Evolutionary conservation across 768 basidiomycete genomes (phyloP).

Genomic region (Macrolepiota dolichaula): DNA sequence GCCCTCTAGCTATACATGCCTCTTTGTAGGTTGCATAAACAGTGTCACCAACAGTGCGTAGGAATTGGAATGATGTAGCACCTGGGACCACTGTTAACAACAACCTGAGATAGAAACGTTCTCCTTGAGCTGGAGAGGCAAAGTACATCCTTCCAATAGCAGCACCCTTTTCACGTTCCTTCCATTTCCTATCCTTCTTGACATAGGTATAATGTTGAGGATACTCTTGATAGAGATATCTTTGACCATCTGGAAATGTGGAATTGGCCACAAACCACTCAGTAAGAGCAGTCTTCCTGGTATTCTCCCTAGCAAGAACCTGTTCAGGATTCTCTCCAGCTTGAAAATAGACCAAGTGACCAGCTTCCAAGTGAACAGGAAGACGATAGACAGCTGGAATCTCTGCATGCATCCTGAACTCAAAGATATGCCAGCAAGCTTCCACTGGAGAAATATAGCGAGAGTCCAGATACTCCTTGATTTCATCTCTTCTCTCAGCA

Average conservation of each 20-base stretch:
- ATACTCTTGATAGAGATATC: slow-evolving; percentile 34
- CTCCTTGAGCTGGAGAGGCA: slow-evolving; percentile 31
- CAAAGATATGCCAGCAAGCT: slow-evolving; percentile 31
- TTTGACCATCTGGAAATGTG: slow-evolving; percentile 9
- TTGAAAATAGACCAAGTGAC: slow-evolving; percentile 36
- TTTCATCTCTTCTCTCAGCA: slow-evolving; percentile 32
- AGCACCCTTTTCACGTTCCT: slow-evolving; percentile 19
- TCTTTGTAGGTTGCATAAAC: slow-evolving; percentile 28
- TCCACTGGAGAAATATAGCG: slow-evolving; percentile 34
- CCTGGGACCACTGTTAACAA: slow-evolving; percentile 38
- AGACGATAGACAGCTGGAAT: slow-evolving; percentile 37
- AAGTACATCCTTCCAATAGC: slow-evolving; percentile 41
- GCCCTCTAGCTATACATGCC: slow-evolving; percentile 37
- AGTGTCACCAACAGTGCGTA: slow-evolving; percentile 17
- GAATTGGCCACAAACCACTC: slow-evolving; percentile 31
- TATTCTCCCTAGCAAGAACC: slow-evolving; percentile 15
- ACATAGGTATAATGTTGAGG: slow-evolving; percentile 19
- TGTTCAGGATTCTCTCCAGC: slow-evolving; percentile 22
- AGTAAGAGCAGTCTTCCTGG: slow-evolving; percentile 22
- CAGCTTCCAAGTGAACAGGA: slow-evolving; percentile 36
- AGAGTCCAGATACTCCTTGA: slow-evolving; percentile 31
- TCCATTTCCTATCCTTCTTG: slow-evolving; percentile 23
- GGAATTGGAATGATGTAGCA: slow-evolving; percentile 23
- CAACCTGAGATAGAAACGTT: slow-evolving; percentile 37
- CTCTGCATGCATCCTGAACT: slow-evolving; percentile 29